phyloP scores from a whole-genome alignment of 768 basidiomycete species.

The Mycena polygramma region DNA sequence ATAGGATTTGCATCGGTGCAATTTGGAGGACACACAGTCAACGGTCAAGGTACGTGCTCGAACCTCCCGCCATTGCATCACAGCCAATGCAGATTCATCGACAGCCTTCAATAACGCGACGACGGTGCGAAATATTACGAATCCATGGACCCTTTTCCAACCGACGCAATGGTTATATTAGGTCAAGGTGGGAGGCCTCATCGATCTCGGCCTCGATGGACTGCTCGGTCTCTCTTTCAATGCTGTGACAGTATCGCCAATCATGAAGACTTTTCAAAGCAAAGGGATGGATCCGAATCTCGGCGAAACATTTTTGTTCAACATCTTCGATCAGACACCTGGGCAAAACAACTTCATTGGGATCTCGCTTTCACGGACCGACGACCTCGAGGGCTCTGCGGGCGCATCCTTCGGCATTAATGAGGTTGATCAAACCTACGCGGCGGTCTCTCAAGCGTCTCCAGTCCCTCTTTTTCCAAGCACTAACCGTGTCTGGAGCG shows the following conservation, averaged over 20 bases:
- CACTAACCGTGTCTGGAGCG: neutral
- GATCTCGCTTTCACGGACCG: constrained; percentile 14
- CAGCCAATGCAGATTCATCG: neutral
- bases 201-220: neutral
- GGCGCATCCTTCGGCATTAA: constrained; percentile 17
- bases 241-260: neutral
- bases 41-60: neutral
- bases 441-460: neutral
- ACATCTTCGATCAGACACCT: constrained; percentile 25
- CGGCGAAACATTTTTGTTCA: constrained; percentile 19
- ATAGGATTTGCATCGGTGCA: constrained; percentile 14
- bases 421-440: constrained; percentile 7
- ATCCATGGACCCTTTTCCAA: no score
- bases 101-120: constrained; percentile 6
- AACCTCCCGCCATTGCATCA: neutral
- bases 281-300: neutral
- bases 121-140: neutral
- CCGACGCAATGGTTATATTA: no score
- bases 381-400: constrained; percentile 13
- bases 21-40: neutral
- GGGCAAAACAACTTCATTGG: constrained; percentile 16
- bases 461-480: neutral
- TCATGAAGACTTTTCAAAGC: neutral
- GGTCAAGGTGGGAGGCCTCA: neutral
- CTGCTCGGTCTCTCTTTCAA: constrained; percentile 7